A percentile compares a stretch with the other conserved stretches of the same genome.
These are phyloP conservation scores for Puccinia hordei DNA, from an alignment of 1,284 basidiomycete species.

Conservation along the genomic window DNA sequence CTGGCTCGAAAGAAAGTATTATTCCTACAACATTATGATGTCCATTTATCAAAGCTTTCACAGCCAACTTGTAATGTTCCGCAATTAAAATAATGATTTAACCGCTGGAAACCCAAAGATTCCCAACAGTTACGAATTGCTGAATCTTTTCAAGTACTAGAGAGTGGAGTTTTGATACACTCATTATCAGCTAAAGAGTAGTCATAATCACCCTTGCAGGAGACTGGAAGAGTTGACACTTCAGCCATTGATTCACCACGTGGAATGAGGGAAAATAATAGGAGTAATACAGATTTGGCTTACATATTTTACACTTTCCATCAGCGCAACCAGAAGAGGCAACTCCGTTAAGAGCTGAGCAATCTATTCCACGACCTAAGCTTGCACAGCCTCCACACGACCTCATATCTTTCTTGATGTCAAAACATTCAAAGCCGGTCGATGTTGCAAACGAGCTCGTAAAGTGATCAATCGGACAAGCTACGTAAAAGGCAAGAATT, in stretches of 20 bases:
- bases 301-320: constrained; percentile 13
- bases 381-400: constrained; percentile 18
- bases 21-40: too few species aligned
- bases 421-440: constrained; percentile 1
- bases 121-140: neutral
- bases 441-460: neutral
- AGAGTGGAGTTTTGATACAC: neutral
- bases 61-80: too few species aligned
- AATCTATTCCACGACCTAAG: constrained; percentile 2
- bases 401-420: neutral
- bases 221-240: neutral
- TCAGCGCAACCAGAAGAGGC: constrained; percentile 1
- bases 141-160: neutral
- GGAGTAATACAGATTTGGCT: neutral
- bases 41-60: too few species aligned
- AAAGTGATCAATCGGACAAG: neutral
- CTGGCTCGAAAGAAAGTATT: too few species aligned
- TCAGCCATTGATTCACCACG: neutral
- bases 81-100: too few species aligned
- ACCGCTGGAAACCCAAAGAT: too few species aligned
- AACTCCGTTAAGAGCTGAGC: neutral
- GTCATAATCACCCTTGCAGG: neutral
- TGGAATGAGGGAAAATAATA: neutral
- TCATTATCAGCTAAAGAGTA: neutral
- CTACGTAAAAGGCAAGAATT: neutral